Evolutionary conservation across 2,329 filamentous ascomycete genomes (phyloP).

Genomic region (Ophiosphaerella herpotricha): DNA sequence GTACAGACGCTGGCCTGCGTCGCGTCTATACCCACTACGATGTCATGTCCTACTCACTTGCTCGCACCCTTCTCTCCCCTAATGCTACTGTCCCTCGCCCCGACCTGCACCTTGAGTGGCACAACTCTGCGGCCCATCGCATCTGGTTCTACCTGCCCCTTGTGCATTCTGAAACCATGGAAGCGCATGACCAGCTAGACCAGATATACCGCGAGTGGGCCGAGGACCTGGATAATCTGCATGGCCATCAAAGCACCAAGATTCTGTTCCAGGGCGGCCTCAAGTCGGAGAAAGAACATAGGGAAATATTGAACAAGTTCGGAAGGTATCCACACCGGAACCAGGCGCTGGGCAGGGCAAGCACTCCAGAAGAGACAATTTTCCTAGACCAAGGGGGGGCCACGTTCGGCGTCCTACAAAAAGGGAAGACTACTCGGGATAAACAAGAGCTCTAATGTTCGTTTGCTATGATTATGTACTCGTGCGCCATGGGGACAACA

Average conservation of each 20-base stretch:
- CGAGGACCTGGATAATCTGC: constrained; percentile 37
- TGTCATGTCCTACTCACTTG: constrained; percentile 55
- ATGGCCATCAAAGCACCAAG: constrained; percentile 34
- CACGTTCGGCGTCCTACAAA: constrained; percentile 44
- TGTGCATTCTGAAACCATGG: constrained; percentile 61
- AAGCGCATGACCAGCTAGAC: constrained; percentile 50
- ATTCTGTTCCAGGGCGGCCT: constrained; percentile 36
- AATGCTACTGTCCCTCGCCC: constrained; percentile 23
- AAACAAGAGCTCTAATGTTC: too few relatives aligned
- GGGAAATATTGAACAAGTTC: constrained; percentile 57
- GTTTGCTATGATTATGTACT: too few relatives aligned
- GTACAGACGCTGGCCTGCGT: constrained; percentile 50
- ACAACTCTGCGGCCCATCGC: constrained; percentile 46
- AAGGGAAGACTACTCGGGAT: too few relatives aligned
- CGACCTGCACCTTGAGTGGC: constrained; percentile 37
- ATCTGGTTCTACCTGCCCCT: constrained; percentile 65
- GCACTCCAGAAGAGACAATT: constrained; percentile 55
- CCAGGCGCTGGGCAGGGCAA: constrained; percentile 53
- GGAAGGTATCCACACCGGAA: constrained; percentile 66
- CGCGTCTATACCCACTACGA: constrained; percentile 63
- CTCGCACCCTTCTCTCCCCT: constrained; percentile 42
- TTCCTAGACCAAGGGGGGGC: constrained; percentile 55
- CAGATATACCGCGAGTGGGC: constrained; percentile 39
- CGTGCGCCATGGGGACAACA: too few relatives aligned
- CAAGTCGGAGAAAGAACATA: constrained; percentile 54